Base-by-base conservation (phyloP, 306 rosid species). In the Citrullus colocynthis region DNA sequence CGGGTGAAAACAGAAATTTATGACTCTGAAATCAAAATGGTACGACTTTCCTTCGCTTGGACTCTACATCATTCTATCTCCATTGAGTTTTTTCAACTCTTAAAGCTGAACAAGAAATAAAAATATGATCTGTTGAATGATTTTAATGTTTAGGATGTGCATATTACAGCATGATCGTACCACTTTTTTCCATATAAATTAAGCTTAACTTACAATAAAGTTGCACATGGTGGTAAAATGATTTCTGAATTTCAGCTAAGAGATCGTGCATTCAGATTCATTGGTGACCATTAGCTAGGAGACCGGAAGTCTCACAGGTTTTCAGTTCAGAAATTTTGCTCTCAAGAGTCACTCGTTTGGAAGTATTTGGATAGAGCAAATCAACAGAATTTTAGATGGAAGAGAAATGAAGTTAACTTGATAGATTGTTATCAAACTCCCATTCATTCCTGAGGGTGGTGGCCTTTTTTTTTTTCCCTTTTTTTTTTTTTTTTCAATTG, bases 1-100 rank as follows among this genome's bases (percentile, higher is more conserved):
- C 85, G 88, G 89, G 86, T 90, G 54, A 90, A 90, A 84, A 85
- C 75, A 79, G 90, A 90, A 84, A 69, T 81, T 16, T 79, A 83
- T 81, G 97, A 87, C 81, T 84, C 87, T 54, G 96, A 81, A 59
- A 80, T 72, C 82, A 90, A 86, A 80, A 63, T 63, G 87, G 87
- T 83, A 81, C 18, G 93, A 91, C 61, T 34, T 71, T 76, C 74
- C 57, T 69, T 48, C 21, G 9, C 78, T 78, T 64, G 75, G 49
- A 15, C 1, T 39, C 69, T 62, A 32, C 6, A 62, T 14, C 44
- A 62, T 32, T 32, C 32, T 15, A 6, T 62, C 69, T 18, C 49
- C 30, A 17, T 65, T 37, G 73, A 17, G 9, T 64, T 34, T 2
- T 65, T 51, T 65, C 7, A 65, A 65, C 45, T 65, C 28, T 65